Percentiles rank a stretch among this genome's conserved stretches.
Evolutionary conservation across 768 basidiomycete species (phyloP).

Genomic region (Cyclocybe aegerita): DNA sequence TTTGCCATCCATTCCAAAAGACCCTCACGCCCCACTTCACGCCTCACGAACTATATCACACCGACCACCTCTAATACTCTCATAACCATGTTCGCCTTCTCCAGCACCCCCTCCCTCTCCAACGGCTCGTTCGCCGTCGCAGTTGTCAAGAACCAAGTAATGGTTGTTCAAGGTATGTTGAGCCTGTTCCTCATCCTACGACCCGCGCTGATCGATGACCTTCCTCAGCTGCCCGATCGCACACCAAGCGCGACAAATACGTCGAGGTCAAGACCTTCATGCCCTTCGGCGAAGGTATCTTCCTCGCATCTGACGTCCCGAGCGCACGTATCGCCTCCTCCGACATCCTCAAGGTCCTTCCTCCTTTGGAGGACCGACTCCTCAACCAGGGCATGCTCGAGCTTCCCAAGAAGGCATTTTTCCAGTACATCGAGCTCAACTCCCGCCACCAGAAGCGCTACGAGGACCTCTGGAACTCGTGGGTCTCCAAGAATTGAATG

Average conservation of each 20-base stretch:
- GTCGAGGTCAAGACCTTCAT: conserved; percentile 66
- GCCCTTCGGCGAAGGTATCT: conserved; percentile 65
- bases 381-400: conserved; percentile 57
- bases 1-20: conserved; percentile 17
- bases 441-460: conserved; percentile 52
- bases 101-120: neutral
- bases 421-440: conserved; percentile 54
- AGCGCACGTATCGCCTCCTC: conserved; percentile 59
- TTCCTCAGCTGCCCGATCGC: conserved; percentile 52
- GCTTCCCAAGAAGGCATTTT: conserved; percentile 57
- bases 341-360: conserved; percentile 62
- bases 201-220: conserved; percentile 6
- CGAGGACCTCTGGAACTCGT: conserved; percentile 59
- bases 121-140: conserved; percentile 68
- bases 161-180: conserved; percentile 63
- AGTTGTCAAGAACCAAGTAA: conserved; percentile 64
- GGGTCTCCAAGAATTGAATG: conserved; percentile 29
- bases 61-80: neutral
- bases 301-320: conserved; percentile 60
- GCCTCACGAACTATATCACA: neutral
- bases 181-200: neutral
- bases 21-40: conserved; percentile 2
- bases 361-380: conserved; percentile 32
- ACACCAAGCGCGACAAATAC: conserved; percentile 53
- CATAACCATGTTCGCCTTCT: conserved; percentile 34